Conservation (phyloP, 2,329 filamentous ascomycete species). For the Alternaria rosae region DNA sequence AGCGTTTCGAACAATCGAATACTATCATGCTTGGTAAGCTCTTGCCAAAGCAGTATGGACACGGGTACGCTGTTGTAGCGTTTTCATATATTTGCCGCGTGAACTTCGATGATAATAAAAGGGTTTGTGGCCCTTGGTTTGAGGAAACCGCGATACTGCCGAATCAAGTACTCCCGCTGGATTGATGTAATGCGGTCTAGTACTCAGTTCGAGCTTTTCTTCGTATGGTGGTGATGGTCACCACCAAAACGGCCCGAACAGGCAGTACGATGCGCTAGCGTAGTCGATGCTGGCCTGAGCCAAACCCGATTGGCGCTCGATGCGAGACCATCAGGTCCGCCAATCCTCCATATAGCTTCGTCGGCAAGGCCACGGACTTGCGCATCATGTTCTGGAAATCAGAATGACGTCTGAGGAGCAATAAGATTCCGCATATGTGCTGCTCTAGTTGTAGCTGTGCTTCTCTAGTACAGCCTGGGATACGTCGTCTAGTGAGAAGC, state of each 20-base stretch:
- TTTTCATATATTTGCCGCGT: constrained; percentile 66
- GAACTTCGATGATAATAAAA: constrained; percentile 67
- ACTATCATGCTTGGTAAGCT: constrained; percentile 62
- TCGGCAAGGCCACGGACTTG: neutral
- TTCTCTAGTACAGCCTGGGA: neutral
- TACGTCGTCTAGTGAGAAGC: neutral
- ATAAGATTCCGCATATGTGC: neutral
- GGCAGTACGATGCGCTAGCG: neutral
- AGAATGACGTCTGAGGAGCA: neutral
- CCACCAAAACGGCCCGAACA: neutral
- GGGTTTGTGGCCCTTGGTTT: constrained; percentile 54
- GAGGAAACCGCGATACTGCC: constrained; percentile 43
- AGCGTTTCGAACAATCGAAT: constrained; percentile 64
- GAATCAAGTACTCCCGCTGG: neutral
- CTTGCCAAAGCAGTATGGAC: constrained; percentile 64
- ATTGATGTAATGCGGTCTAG: neutral
- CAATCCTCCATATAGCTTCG: neutral
- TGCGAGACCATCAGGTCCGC: constrained; percentile 2
- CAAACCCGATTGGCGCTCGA: constrained; percentile 9
- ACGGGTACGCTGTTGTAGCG: constrained; percentile 65
- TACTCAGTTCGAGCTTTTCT: neutral
- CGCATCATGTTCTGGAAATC: neutral
- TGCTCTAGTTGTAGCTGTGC: neutral
- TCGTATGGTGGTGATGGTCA: neutral
- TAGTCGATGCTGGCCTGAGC: neutral